phyloP scores from a whole-genome alignment of 108 stramenopile genomes.

The Schizochytrium sp. region DNA sequence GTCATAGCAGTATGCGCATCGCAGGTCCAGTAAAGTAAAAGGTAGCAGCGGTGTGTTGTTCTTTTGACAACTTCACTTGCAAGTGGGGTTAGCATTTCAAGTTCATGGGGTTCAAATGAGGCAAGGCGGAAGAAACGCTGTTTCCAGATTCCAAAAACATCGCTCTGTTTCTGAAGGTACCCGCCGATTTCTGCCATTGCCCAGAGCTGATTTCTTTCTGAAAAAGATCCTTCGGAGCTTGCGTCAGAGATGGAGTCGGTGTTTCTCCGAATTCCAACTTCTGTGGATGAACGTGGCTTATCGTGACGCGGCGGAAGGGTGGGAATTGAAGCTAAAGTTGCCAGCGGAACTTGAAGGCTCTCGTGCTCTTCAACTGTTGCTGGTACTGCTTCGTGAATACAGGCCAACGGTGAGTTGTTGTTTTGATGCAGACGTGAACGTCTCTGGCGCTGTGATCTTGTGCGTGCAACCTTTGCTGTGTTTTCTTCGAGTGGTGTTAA shows the following conservation, averaged over 20 bases:
- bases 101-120: conserved; percentile 50
- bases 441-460: neutral
- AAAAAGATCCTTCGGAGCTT: neutral
- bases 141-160: conserved; percentile 31
- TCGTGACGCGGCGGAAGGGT: neutral
- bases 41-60: conserved; percentile 1
- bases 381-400: conserved; percentile 27
- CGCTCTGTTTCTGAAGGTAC: conserved; percentile 42
- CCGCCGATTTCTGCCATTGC: conserved; percentile 33
- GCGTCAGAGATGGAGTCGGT: neutral
- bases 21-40: conserved; percentile 56
- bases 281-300: neutral
- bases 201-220: neutral
- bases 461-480: neutral
- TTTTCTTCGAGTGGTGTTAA: neutral
- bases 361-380: neutral
- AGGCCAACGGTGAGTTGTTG: neutral
- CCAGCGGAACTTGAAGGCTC: conserved; percentile 5
- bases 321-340: neutral
- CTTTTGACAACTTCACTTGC: neutral
- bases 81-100: neutral
- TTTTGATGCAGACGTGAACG: neutral
- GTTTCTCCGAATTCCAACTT: neutral
- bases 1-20: conserved; percentile 29
- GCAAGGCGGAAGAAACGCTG: conserved; percentile 42